Evolutionary conservation across 2,329 filamentous ascomycete species (phyloP), one percentile per base, ranked within the genome.

Genomic region (Colletotrichum euphorbiae): DNA sequence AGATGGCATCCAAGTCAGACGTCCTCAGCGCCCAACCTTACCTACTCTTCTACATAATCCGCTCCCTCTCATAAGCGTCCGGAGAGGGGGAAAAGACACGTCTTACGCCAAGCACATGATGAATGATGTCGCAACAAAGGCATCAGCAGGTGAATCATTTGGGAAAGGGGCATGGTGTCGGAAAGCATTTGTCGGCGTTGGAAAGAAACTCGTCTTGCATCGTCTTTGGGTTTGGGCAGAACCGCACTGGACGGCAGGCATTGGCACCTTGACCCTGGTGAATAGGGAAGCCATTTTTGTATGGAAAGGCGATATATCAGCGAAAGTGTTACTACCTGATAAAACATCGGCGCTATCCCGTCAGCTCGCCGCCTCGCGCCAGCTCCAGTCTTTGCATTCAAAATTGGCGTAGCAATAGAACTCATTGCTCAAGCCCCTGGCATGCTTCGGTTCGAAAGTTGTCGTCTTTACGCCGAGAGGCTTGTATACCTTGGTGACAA

Each of bases 11-110:
- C 52, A 91, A 96, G 76, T 92, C 91, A 5, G 93, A 98, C 68
- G 95, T 98, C 3, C 84, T 98, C 46, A 87, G 87, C 33, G 93
- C 93, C 13, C 91, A 97, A 77, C 94, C 95, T 0, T 98, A 98
- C 78, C 83, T 98, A 65, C 82, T 98, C 60, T 97, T 98, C 77
- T 98, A 98, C 74, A 90, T 91, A 60, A 88, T 91, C 69, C 84
- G 89, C 69, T 89, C 88, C 21, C 75, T 90, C 17, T 81, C 85
- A 51, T 87, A 75, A 77, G 43, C 6, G 36, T n/a, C 24, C 17
- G 6, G 31, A 33, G 15, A 31, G 19, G 31, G 24, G 31, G 24
- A 33, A 24, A 24, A 28, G 28, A 12, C 9, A 15, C 24, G 5
- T 31, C n/a, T 38, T 54, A 40, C 13, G 28, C 38, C 45, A 3